Base-by-base conservation (phyloP, 164 flowering plant species). In the Saururus chinensis region DNA sequence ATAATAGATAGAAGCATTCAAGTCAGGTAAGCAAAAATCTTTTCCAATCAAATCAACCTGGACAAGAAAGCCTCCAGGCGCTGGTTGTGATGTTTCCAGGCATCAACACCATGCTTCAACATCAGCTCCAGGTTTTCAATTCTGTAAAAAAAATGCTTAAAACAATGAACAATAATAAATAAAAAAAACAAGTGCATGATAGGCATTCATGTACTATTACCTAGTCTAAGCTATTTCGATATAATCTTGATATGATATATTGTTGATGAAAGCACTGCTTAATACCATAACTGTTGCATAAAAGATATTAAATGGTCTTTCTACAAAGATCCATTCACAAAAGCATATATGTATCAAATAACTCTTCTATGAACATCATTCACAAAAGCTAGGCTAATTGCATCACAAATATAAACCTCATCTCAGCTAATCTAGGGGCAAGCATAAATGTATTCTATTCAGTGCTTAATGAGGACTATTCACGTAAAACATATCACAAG, bases 91-190 rank as follows among this genome's bases (percentile, higher is more conserved):
- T 75, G 88, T 63, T 80, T 86, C 99, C 97, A 93, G 35, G 82
- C 76, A 61, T 93, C 96, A 70, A 86, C 89, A 53, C 90, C 97
- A 76, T 86, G 80, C 70, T 90, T 93, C 23, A 76, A 70, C 87
- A 88, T 90, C 61, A 93, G 68, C 4, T 93, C 99, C 69, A 93
- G 67, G 75, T 93, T 90, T 73, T 93, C 99, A 61, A 90, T 73
- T 83, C 99, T 93, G 82, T 67, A 17, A 69, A 61, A 60, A 58
- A 53, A 62, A 63, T n/a, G 17, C 66, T 26, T n/a, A 24, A 64
- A 45, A 21, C 24, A 7, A 25, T 23, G 48, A 37, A 37, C 6
- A 22, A 11, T 40, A 62, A n/a, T 52, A 66, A 7, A 24, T 23
- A 4, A 21, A 23, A 24, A 23, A 24, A 11, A 22, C 57, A 20